Evolutionary conservation across 202 grass and related monocot genomes (phyloP).

Genomic region (Brachypodium distachyon): DNA sequence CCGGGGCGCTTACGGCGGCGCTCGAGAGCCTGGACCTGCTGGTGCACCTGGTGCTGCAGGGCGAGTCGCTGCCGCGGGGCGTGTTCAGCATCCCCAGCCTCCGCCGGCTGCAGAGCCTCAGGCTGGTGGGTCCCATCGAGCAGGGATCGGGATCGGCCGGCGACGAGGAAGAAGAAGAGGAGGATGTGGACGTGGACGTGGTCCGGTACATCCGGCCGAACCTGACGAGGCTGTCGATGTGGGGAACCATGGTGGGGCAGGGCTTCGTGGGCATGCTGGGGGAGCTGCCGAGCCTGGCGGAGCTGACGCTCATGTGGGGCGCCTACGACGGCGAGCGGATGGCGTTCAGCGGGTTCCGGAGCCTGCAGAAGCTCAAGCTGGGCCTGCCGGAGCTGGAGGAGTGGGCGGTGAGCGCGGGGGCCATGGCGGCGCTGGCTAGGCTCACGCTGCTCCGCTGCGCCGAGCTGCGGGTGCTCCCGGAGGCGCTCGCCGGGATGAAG

Average conservation of each 20-base stretch:
- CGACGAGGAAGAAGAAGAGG: neutral
- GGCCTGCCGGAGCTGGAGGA: slow-evolving; percentile 35
- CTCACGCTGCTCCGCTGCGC: slow-evolving; percentile 32
- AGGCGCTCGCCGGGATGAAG: slow-evolving; percentile 25
- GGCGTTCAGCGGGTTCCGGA: slow-evolving; percentile 33
- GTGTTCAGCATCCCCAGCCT: slow-evolving; percentile 32
- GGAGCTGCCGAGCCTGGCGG: slow-evolving; percentile 37
- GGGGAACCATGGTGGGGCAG: slow-evolving; percentile 28
- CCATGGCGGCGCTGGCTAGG: slow-evolving; percentile 31
- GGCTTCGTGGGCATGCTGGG: slow-evolving; percentile 51
- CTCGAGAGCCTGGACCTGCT: slow-evolving; percentile 46
- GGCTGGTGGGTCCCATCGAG: slow-evolving; percentile 19
- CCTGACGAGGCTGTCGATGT: slow-evolving; percentile 36
- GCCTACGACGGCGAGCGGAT: slow-evolving; percentile 28
- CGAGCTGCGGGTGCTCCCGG: slow-evolving; percentile 42
- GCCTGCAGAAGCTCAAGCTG: slow-evolving; percentile 28
- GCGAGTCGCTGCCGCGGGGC: slow-evolving; percentile 25
- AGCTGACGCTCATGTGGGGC: slow-evolving; percentile 16
- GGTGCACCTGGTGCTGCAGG: slow-evolving; percentile 24
- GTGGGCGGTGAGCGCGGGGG: slow-evolving; percentile 20
- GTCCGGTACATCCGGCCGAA: slow-evolving; percentile 45
- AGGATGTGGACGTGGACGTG: neutral
- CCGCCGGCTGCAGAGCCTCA: slow-evolving; percentile 38
- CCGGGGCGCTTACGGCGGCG: neutral
- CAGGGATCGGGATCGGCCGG: too few species aligned